Conservation (phyloP, 805 yeast genomes). For the Priceomyces melissophilus region DNA sequence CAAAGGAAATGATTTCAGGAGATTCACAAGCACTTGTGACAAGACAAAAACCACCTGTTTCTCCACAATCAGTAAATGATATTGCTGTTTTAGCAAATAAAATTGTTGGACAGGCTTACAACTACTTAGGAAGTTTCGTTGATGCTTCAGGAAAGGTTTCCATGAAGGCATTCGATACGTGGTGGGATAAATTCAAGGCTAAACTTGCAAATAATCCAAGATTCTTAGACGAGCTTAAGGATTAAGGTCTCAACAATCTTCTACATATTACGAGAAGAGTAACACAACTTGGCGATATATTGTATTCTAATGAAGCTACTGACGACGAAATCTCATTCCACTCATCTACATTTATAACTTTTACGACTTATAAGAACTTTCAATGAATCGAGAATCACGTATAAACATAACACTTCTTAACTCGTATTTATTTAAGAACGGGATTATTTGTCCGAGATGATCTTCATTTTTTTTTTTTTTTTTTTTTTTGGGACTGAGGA, state of each 20-base stretch:
- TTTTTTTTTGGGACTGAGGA: too few species aligned
- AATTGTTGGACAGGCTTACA: constrained; percentile 89
- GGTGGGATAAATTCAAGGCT: constrained; percentile 91
- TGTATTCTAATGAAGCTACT: too few species aligned
- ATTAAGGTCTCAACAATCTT: constrained; percentile 2
- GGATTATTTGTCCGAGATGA: too few species aligned
- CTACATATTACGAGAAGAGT: too few species aligned
- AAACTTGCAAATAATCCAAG: constrained; percentile 78
- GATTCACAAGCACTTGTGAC: constrained; percentile 17
- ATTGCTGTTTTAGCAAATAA: constrained; percentile 71
- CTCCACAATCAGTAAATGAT: constrained; percentile 18
- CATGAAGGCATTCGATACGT: constrained; percentile 80
- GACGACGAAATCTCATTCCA: too few species aligned
- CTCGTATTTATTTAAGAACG: too few species aligned
- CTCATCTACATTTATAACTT: too few species aligned
- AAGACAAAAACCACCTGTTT: constrained; percentile 15
- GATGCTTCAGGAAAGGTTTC: constrained; percentile 79
- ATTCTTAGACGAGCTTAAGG: constrained; percentile 53
- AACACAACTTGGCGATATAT: too few species aligned
- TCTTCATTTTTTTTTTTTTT: too few species aligned
- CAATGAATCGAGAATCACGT: too few species aligned
- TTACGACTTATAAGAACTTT: too few species aligned
- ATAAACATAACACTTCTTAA: too few species aligned
- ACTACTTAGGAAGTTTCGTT: constrained; percentile 83
- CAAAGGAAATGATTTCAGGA: constrained; percentile 25